These are phyloP conservation scores for Sclerotinia trifoliorum DNA, from an alignment of 2,329 filamentous ascomycete species.

Conservation along the genomic window DNA sequence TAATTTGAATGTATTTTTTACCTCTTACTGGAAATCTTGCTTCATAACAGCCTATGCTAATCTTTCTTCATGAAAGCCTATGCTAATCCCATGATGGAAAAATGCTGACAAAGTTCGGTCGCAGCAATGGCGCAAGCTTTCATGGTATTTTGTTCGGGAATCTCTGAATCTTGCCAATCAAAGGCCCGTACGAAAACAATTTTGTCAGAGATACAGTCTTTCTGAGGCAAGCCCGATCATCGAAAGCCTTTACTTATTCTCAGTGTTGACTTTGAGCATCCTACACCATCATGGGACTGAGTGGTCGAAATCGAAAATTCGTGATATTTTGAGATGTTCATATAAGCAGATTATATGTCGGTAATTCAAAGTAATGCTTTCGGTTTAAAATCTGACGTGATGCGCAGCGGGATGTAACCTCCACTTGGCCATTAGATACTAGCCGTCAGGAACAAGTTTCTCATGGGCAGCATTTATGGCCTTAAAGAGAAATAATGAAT, in stretches of 20 bases:
- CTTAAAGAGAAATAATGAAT: not conserved
- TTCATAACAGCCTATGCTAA: not conserved
- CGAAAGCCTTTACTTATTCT: not conserved
- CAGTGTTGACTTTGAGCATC: not conserved
- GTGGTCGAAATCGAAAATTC: not conserved
- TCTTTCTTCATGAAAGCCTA: not conserved
- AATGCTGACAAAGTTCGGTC: not conserved
- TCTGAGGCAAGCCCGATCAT: not conserved
- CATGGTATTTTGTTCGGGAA: not conserved
- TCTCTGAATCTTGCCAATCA: not conserved
- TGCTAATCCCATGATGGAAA: not conserved
- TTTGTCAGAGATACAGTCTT: not conserved
- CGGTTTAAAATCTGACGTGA: not conserved
- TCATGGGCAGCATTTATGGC: not conserved
- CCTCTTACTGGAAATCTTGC: not conserved
- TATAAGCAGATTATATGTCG: not conserved
- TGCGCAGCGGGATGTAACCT: not conserved
- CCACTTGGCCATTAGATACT: not conserved
- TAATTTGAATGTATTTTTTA: not conserved
- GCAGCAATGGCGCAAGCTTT: not conserved
- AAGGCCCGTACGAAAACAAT: rapidly evolving
- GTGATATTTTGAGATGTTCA: not conserved
- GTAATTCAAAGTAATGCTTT: constrained; percentile 4
- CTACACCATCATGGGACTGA: not conserved
- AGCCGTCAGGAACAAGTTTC: not conserved